These are phyloP conservation scores for barley (Hordeum vulgare) DNA, from an alignment of 176 grass and related monocot genomes.

Conservation along the genomic window DNA sequence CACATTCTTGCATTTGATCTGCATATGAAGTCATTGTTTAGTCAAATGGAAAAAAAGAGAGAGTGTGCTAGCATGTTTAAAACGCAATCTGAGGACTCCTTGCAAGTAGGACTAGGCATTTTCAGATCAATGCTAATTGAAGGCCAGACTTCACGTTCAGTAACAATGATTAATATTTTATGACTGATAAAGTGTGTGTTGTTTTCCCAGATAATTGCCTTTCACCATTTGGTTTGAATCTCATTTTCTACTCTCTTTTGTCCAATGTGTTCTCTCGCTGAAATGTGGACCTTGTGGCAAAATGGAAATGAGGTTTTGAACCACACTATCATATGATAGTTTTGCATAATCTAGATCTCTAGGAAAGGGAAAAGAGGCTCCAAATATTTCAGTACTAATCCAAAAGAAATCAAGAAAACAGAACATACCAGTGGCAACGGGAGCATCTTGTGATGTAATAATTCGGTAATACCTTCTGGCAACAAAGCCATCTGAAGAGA, in stretches of 20 bases:
- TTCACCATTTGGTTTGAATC: not conserved
- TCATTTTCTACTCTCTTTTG: not conserved
- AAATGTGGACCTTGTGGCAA: not conserved
- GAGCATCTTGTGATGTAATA: constrained; percentile 74
- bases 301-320: constrained; percentile 5
- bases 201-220: not conserved
- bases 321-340: constrained; percentile 1
- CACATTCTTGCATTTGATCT: constrained; percentile 98
- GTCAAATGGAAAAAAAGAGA: constrained; percentile 5
- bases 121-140: constrained; percentile 3
- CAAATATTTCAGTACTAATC: constrained; percentile 11
- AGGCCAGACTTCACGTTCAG: not conserved
- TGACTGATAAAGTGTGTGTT: not conserved
- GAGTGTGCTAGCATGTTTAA: not conserved
- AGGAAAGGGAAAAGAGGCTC: not conserved
- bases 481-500: constrained; percentile 88
- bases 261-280: not conserved
- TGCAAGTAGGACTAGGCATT: not conserved
- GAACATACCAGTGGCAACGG: constrained; percentile 83
- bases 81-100: not conserved
- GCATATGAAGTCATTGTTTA: constrained; percentile 29
- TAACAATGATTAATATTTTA: not conserved
- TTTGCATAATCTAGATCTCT: not conserved
- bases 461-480: constrained; percentile 94
- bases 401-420: constrained; percentile 29